Conservation (phyloP, 306 rosid genomes). For the Dryas alaskensis region DNA sequence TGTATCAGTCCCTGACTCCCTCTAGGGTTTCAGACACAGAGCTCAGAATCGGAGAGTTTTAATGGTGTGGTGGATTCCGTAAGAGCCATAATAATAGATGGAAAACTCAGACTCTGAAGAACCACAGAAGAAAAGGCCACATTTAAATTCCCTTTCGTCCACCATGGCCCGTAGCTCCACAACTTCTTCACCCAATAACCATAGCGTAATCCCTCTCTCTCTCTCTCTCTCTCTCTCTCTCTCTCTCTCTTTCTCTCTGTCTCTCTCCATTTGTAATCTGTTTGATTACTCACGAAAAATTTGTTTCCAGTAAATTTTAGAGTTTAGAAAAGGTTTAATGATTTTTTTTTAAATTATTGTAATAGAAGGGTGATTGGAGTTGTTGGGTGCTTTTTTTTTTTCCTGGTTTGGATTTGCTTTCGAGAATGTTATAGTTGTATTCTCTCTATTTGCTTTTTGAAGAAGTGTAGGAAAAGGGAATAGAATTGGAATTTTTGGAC, state of each 20-base stretch:
- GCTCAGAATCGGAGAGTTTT: constrained; percentile 8
- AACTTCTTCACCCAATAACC: constrained; percentile 44
- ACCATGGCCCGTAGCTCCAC: constrained; percentile 54
- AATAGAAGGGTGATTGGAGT: neutral
- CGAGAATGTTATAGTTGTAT: neutral
- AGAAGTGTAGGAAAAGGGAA: neutral
- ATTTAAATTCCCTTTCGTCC: constrained; percentile 52
- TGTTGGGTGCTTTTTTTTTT: neutral
- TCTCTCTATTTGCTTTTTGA: neutral
- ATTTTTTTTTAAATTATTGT: neutral
- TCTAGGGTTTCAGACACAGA: constrained; percentile 19
- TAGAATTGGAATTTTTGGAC: neutral
- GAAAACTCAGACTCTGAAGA: constrained; percentile 61
- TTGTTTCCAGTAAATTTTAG: neutral
- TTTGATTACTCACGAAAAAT: neutral
- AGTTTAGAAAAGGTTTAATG: neutral
- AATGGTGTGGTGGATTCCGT: constrained; percentile 13
- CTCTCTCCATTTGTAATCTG: neutral
- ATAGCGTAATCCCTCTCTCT: constrained; percentile 33
- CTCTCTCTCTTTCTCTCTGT: neutral
- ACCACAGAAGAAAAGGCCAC: constrained; percentile 81
- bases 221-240: neutral
- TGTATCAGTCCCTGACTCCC: neutral
- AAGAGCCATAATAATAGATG: constrained; percentile 33
- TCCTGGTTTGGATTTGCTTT: neutral